Base-by-base conservation (phyloP, 345 rosid species). In the Populus davidiana region DNA sequence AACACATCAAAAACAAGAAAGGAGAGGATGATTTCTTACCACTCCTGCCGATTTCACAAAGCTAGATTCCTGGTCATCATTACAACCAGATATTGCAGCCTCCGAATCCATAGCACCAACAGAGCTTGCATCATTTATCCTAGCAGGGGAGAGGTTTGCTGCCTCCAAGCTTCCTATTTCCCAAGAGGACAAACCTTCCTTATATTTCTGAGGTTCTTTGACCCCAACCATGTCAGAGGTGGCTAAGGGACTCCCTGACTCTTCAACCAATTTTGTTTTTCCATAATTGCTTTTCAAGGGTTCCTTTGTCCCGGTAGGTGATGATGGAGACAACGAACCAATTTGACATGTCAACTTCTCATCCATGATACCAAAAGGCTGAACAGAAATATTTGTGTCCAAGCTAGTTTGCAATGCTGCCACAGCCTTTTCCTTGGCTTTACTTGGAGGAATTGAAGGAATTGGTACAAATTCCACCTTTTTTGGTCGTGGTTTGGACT, bases 401-500 rank as follows among this genome's bases (percentile, higher is more conserved):
- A 47, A 68, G 63, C 68, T 18, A 41, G 50, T 18, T 7, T 33
- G 56, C 1, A 70, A 18, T 27, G 56, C 33, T 23, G 35, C 7
- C 12, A 31, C 11, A 6, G 59, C 29, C 66, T 63, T 50, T 56
- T 82, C 79, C 64, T 74, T 64, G 43, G 62, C 50, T 52, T 23
- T 39, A 39, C 21, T 56, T 49, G 75, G 75, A 29, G 43, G 35
- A 4, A 43, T n/a, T 49, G 80, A 62, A 61, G 83, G 67, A 76
- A 56, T 67, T 9, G 65, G 70, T 2, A 73, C 61, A 27, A 71
- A 69, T 39, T 56, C 13, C 56, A 33, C 73, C 74, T 67, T 81
- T n/a, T 70, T 69, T 8, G 78, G 81, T 44, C 44, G 74, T 4
- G 36, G 73, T 78, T 79, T 87, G 29, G 79, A 83, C 79, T 73